These are phyloP conservation scores for Moesziomyces sp. DNA, from an alignment of 1,284 basidiomycete species.

Conservation along the genomic window DNA sequence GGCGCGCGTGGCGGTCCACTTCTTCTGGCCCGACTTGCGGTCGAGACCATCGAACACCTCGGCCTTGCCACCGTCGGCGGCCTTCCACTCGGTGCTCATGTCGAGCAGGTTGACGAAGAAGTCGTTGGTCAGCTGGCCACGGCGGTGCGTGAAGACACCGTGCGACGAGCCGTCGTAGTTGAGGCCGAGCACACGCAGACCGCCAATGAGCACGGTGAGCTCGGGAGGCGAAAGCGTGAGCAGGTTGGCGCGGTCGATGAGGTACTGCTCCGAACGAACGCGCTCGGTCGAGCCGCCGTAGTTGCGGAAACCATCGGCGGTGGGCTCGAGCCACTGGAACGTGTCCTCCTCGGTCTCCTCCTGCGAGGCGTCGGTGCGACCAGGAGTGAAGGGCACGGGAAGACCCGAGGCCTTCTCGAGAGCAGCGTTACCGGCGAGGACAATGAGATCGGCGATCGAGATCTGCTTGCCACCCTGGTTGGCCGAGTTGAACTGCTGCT, in stretches of 20 bases:
- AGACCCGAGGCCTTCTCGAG: conserved; percentile 44
- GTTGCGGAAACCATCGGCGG: conserved; percentile 42
- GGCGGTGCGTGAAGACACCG: conserved; percentile 35
- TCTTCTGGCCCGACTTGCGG: conserved; percentile 46
- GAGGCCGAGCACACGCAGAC: conserved; percentile 39
- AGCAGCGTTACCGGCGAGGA: conserved; percentile 41
- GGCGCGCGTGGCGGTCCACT: conserved; percentile 39
- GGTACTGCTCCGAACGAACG: conserved; percentile 36
- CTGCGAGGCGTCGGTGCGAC: conserved; percentile 35
- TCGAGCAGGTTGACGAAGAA: conserved; percentile 46
- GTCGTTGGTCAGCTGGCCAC: conserved; percentile 42
- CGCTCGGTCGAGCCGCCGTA: conserved; percentile 38
- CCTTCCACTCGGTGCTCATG: conserved; percentile 47
- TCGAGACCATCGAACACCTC: conserved; percentile 41
- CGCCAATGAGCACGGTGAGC: conserved; percentile 45
- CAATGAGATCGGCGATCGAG: conserved; percentile 42
- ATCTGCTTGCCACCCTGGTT: conserved; percentile 43
- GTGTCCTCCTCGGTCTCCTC: conserved; percentile 40
- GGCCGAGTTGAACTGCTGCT: conserved; percentile 44
- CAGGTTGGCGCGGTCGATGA: conserved; percentile 43
- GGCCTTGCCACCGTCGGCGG: conserved; percentile 24
- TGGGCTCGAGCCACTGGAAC: conserved; percentile 35
- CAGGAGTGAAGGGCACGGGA: conserved; percentile 43
- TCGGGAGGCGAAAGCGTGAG: conserved; percentile 35
- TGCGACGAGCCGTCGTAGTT: conserved; percentile 37